Conservation (phyloP, 148 eudicot species). For the Rhododendron mucronatum region DNA sequence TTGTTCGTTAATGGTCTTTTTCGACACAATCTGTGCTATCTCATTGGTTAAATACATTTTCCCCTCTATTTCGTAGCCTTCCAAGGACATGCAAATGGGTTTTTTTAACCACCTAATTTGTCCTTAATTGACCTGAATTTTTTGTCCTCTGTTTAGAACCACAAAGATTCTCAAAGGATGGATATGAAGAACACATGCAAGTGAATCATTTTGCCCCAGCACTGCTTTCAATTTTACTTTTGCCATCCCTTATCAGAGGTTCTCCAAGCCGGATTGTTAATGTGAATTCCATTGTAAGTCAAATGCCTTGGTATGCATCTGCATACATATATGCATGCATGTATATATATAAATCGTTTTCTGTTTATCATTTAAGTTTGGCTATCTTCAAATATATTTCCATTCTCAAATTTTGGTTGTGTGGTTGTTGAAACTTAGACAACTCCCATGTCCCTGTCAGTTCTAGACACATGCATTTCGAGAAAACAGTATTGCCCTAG, state of each 20-base stretch:
- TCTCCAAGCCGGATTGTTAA: conserved; percentile 93
- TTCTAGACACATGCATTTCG: neutral
- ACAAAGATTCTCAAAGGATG: conserved; percentile 81
- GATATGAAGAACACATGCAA: conserved; percentile 93
- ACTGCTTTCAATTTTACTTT: conserved; percentile 68
- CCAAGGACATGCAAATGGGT: neutral
- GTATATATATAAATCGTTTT: neutral
- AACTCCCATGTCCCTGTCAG: neutral
- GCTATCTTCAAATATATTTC: neutral
- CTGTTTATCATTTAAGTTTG: neutral
- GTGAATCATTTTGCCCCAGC: conserved; percentile 97
- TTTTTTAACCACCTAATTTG: neutral
- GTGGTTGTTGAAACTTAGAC: neutral
- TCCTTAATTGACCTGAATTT: conserved; percentile 6
- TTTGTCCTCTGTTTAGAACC: conserved; percentile 52
- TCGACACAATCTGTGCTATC: neutral
- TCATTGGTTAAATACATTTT: neutral
- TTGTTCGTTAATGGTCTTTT: neutral
- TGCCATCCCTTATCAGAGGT: conserved; percentile 89
- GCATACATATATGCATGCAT: neutral
- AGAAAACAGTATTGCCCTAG: neutral
- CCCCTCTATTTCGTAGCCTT: neutral
- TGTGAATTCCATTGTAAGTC: conserved; percentile 86
- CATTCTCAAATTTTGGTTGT: neutral
- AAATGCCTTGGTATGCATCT: neutral